These are phyloP conservation scores for Sarocladium brachiariae DNA, from an alignment of 2,329 filamentous ascomycete genomes.

Conservation along the genomic window DNA sequence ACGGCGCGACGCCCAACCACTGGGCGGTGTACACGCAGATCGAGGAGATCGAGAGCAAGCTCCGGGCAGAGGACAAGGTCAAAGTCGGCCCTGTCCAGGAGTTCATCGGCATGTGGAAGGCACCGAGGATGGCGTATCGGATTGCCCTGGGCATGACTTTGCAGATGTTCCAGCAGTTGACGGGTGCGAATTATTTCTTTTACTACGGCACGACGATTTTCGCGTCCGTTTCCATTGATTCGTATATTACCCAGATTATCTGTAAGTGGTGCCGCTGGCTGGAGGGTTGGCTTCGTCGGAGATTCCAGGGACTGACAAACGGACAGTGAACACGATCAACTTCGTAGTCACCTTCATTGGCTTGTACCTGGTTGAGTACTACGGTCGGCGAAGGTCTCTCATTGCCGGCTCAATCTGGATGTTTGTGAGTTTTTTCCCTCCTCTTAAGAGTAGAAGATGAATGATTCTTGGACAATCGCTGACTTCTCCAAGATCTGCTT, in stretches of 20 bases:
- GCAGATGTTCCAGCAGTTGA: slow-evolving; percentile 63
- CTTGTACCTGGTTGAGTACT: slow-evolving; percentile 63
- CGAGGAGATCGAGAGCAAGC: slow-evolving; percentile 46
- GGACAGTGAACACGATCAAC: slow-evolving; percentile 53
- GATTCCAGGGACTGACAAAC: background rate
- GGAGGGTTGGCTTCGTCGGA: no score
- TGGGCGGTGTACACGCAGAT: slow-evolving; percentile 40
- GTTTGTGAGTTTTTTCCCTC: slow-evolving; percentile 22
- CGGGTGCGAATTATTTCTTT: slow-evolving; percentile 58
- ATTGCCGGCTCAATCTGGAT: slow-evolving; percentile 57
- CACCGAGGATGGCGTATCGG: slow-evolving; percentile 57
- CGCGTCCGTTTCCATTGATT: slow-evolving; percentile 41
- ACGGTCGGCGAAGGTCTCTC: slow-evolving; percentile 56
- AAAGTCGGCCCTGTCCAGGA: slow-evolving; percentile 35
- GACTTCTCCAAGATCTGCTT: slow-evolving; percentile 38
- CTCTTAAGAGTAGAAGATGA: background rate
- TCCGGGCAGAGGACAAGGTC: slow-evolving; percentile 38
- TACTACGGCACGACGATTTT: slow-evolving; percentile 54
- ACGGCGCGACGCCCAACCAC: slow-evolving; percentile 36
- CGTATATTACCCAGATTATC: slow-evolving; percentile 61
- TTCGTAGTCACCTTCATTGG: slow-evolving; percentile 61
- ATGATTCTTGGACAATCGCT: no score
- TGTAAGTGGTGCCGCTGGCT: background rate
- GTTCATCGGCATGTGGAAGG: slow-evolving; percentile 55
- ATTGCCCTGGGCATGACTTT: slow-evolving; percentile 53